Evolutionary conservation across 2,329 filamentous ascomycete species (phyloP).

Genomic region (Eutypa lata): DNA sequence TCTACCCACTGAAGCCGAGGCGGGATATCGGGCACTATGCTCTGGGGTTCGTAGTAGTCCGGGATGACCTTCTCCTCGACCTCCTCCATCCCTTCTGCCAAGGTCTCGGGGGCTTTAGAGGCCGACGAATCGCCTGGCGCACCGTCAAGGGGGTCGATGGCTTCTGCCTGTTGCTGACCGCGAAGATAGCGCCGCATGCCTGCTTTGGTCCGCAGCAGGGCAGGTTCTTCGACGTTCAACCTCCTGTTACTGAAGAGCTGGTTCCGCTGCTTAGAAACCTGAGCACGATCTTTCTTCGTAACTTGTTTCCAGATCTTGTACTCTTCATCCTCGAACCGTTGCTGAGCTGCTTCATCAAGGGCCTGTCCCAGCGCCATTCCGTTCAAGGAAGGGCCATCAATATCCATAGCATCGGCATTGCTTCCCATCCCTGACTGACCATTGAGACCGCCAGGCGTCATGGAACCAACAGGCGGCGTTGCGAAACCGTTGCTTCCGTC

Average conservation of each 20-base stretch:
- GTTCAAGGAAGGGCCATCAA: conserved; percentile 72
- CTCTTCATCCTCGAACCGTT: conserved; percentile 85
- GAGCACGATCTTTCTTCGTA: conserved; percentile 90
- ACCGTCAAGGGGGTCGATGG: conserved; percentile 38
- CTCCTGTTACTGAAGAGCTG: conserved; percentile 81
- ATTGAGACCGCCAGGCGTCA: conserved; percentile 72
- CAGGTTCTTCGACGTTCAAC: conserved; percentile 83
- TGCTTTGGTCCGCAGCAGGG: conserved; percentile 77
- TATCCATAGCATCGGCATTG: conserved; percentile 81
- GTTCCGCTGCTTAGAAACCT: conserved; percentile 80
- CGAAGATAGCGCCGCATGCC: conserved; percentile 88
- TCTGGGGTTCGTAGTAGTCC: conserved; percentile 90
- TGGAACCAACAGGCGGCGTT: conserved; percentile 76
- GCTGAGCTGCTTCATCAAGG: conserved; percentile 65
- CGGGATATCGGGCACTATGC: conserved; percentile 79
- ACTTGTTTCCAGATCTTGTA: conserved; percentile 99
- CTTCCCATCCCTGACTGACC: conserved; percentile 65
- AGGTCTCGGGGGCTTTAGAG: conserved; percentile 62
- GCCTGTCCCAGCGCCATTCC: conserved; percentile 62
- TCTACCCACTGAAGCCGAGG: conserved; percentile 81
- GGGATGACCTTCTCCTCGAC: conserved; percentile 82
- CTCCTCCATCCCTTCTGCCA: conserved; percentile 93
- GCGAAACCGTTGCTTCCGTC: conserved; percentile 84
- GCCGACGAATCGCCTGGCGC: conserved; percentile 40
- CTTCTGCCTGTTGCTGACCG: conserved; percentile 68